Conservation (phyloP, 2,329 filamentous ascomycete species). For the Pestalotiopsis sp. region DNA sequence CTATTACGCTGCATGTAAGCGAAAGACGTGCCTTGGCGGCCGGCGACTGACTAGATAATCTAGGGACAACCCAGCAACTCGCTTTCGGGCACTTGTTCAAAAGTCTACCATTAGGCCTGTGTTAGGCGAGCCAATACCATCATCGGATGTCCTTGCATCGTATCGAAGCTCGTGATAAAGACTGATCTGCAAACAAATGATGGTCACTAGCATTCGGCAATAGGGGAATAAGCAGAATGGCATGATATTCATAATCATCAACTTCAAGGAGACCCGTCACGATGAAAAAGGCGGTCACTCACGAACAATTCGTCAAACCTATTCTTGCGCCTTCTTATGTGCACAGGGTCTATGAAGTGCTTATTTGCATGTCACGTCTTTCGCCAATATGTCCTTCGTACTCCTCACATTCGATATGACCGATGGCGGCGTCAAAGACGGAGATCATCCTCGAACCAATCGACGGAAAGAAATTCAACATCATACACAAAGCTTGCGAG, state of each 20-base stretch:
- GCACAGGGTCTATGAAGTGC: background rate
- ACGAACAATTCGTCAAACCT: background rate
- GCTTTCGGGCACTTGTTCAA: background rate
- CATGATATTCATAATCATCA: background rate
- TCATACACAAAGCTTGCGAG: background rate
- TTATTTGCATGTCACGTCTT: no score
- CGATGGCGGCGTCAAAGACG: background rate
- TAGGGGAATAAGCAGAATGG: background rate
- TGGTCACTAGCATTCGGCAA: background rate
- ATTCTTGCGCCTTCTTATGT: background rate
- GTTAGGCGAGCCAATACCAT: background rate
- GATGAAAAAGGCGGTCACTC: background rate
- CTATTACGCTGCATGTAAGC: background rate
- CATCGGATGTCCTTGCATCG: background rate
- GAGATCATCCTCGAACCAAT: background rate
- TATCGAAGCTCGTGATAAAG: background rate
- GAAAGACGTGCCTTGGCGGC: background rate
- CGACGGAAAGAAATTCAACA: background rate
- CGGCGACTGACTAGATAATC: background rate
- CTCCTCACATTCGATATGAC: no score
- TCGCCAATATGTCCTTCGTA: background rate
- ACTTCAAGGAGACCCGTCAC: background rate
- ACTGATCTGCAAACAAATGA: background rate
- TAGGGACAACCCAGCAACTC: background rate
- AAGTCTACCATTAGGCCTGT: background rate